Conservation (phyloP, 805 yeast genomes). For the Barnettozyma pratensis region DNA sequence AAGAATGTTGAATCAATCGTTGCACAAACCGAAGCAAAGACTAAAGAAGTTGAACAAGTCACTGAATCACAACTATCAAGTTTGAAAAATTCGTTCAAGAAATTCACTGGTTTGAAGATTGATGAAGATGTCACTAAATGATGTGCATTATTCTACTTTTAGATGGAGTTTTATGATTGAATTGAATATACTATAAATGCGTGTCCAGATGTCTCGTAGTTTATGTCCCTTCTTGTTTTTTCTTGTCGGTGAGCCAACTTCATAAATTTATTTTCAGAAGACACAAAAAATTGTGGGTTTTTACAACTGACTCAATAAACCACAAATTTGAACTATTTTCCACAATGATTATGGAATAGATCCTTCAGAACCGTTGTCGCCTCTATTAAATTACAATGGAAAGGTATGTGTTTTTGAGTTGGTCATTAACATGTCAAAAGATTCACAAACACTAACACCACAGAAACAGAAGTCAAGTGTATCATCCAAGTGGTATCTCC, state of each 20-base stretch:
- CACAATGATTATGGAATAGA: neutral
- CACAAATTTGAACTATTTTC: neutral
- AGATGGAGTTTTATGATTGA: neutral
- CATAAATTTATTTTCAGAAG: no score
- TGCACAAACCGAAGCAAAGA: constrained; percentile 33
- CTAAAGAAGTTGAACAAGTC: constrained; percentile 27
- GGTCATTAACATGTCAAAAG: neutral
- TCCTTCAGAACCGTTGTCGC: neutral
- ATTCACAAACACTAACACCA: neutral
- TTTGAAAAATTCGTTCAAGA: constrained; percentile 30
- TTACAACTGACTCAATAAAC: neutral
- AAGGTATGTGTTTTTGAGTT: neutral
- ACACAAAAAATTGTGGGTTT: neutral
- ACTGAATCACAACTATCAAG: constrained; percentile 17
- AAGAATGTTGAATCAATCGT: constrained; percentile 41
- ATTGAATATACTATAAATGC: neutral
- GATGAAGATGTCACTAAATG: constrained; percentile 57
- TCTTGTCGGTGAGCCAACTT: no score
- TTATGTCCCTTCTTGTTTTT: neutral
- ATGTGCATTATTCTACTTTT: neutral
- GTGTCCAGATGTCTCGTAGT: neutral
- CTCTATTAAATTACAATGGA: neutral
- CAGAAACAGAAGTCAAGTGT: constrained; percentile 5
- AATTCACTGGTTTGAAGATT: constrained; percentile 62
- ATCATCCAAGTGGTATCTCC: constrained; percentile 14